Evolutionary conservation across 495 filamentous ascomycete species (phyloP), one percentile per base, ranked within the genome.

Genomic region (Penicillium tannophilum): DNA sequence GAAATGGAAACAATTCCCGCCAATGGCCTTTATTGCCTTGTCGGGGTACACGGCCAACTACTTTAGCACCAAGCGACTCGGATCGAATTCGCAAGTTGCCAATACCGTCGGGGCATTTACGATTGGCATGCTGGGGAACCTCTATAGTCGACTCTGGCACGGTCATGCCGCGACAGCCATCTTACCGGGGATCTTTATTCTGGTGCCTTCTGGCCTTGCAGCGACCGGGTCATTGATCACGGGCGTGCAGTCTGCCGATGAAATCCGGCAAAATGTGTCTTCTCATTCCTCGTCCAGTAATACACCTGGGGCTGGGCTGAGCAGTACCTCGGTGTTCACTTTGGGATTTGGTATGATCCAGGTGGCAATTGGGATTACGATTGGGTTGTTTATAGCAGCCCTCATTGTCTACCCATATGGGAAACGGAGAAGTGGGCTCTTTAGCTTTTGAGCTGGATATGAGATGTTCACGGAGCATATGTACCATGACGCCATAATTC

Each of bases 291-390:
- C 24, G 0, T 23, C 53, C 7, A 65, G 54, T 36, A 55, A 46
- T 16, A 3, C 49, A 11, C 57, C 60, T n/a, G 55, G 60, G 9
- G 56, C 65, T 16, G 65, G 65, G 28, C 17, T 66, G 12, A 17
- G 30, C 1, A 50, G 55, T 36, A 70, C 28, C n/a, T 71, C 71
- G 33, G 48, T 64, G 23, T 69, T 68, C 33, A 69, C 60, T 20
- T 53, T 75, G 52, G 73, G 72, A 1, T 73, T 71, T 58, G 72
- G 73, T 2, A 76, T 76, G 73, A 86, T 96, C 55, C 89, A 96
- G 66, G 86, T 96, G 12, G 92, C 92, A 3, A 93, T 95, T 70
- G 92, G 90, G 28, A 94, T 96, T 64, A 92, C 90, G 5, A 89
- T 95, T 14, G 92, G 92, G 2, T 71, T 97, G 56, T 96, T 94